phyloP scores from a whole-genome alignment of 2,329 filamentous ascomycete species.

The Ophiostoma fasciatum region DNA sequence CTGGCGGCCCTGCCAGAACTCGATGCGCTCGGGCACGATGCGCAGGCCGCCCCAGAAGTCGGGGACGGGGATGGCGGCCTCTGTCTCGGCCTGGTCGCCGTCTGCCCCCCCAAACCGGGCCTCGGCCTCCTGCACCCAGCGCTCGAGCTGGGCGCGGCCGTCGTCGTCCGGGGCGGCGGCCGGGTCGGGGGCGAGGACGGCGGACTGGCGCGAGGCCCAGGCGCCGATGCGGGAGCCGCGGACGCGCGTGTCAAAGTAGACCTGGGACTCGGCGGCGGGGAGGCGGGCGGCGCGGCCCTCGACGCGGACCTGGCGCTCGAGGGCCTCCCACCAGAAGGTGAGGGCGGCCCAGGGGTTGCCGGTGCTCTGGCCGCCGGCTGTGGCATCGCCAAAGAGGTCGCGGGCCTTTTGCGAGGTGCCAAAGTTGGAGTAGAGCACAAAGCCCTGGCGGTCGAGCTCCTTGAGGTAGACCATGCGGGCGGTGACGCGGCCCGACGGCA shows the following conservation, averaged over 20 bases:
- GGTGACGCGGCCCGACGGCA: conserved; percentile 73
- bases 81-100: conserved; percentile 63
- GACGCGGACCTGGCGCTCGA: conserved; percentile 82
- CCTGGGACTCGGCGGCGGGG: conserved; percentile 53
- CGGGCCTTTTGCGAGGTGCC: conserved; percentile 55
- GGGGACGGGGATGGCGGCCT: conserved; percentile 71
- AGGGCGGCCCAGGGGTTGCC: conserved; percentile 64
- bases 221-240: conserved; percentile 75
- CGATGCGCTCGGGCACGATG: conserved; percentile 69
- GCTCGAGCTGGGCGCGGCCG: conserved; percentile 59
- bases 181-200: conserved; percentile 42
- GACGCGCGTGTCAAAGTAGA: conserved; percentile 53
- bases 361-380: conserved; percentile 11
- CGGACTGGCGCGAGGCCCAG: conserved; percentile 85
- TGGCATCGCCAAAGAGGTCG: conserved; percentile 40
- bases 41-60: conserved; percentile 90
- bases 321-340: conserved; percentile 77
- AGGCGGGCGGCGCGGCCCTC: conserved; percentile 64
- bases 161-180: conserved; percentile 34
- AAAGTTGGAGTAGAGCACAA: conserved; percentile 90
- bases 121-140: conserved; percentile 64
- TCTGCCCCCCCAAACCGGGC: conserved; percentile 55
- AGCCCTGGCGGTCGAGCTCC: conserved; percentile 70
- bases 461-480: conserved; percentile 88
- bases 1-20: conserved; percentile 92